phyloP scores from a whole-genome alignment of 768 basidiomycete species.

The Butyriboletus loyo region DNA sequence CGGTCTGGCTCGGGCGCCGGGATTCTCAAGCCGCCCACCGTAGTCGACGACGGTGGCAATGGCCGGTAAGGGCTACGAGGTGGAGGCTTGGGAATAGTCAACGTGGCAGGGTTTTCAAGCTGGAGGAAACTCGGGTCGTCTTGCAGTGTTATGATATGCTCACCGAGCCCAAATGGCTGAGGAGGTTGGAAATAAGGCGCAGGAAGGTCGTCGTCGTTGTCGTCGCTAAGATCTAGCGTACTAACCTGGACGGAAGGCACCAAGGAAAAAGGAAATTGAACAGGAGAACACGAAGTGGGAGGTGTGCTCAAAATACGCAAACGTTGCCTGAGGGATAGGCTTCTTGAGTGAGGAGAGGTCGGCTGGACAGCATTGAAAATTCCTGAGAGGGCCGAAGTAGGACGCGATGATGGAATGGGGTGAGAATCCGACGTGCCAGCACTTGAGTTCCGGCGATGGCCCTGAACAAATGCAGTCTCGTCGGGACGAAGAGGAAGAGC shows the following conservation, averaged over 20 bases:
- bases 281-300: constrained; percentile 31
- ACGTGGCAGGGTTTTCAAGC: constrained; percentile 45
- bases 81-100: constrained; percentile 20
- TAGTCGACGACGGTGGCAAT: constrained; percentile 17
- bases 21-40: constrained; percentile 2
- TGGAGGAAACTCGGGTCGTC: constrained; percentile 64
- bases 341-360: constrained; percentile 19
- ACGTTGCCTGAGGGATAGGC: constrained; percentile 56
- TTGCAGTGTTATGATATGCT: constrained; percentile 51
- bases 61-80: constrained; percentile 24
- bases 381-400: constrained; percentile 35
- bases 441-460: constrained; percentile 35
- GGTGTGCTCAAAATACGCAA: constrained; percentile 68
- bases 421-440: constrained; percentile 29
- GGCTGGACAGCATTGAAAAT: constrained; percentile 25
- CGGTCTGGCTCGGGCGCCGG: constrained; percentile 26
- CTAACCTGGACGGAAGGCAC: constrained; percentile 26
- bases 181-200: constrained; percentile 14
- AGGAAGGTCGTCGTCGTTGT: constrained; percentile 28
- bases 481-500: constrained; percentile 68
- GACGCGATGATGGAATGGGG: constrained; percentile 45
- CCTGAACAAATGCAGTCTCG: constrained; percentile 36
- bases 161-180: constrained; percentile 42
- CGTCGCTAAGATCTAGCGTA: constrained; percentile 25
- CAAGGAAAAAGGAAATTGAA: constrained; percentile 23